Evolutionary conservation across 2,329 filamentous ascomycete genomes (phyloP), one percentile per base, ranked within the genome.

Genomic region (Emericellopsis cladophorae): DNA sequence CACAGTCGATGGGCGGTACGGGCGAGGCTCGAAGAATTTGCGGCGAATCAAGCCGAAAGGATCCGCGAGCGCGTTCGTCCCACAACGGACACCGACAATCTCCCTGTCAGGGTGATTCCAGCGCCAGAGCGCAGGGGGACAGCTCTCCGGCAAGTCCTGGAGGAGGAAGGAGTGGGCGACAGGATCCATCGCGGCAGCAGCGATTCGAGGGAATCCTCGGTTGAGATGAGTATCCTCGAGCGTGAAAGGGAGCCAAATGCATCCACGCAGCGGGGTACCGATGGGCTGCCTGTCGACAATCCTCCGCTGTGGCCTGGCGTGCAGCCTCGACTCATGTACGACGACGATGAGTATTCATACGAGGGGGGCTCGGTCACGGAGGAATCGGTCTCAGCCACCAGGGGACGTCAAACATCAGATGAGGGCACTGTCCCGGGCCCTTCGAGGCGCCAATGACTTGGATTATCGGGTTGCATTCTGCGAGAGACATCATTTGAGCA

Each of bases 91-190:
- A 74, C 68, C 2, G 70, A 71, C 16, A 69, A 66, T 44, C 58
- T 81, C 15, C 74, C 76, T 2, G 67, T 76, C 2, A 75, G 66
- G 15, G 68, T 79, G 7, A 79, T 81, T 12, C 76, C 77, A 3
- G 75, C 77, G 1, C 77, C 77, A 15, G 66, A 69, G 31, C 66
- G 77, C n/a, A 62, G 67, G 43, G 74, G 75, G 5, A 67, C 70
- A 0, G 70, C 73, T 37, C 54, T 79, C 4, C 68, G 70, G n/a
- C 66, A 70, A 41, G 62, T 79, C 7, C 55, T 76, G 2, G 72
- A 76, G 44, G 74, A 79, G 44, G 71, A 76, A 42, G 65, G 56
- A 5, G 36, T 24, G 22, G 35, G 34, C n/a, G 32, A n/a, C 33
- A 14, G 16, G 15, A 4, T 18, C 7, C 24, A 5, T 32, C 24